phyloP scores from a whole-genome alignment of 306 rosid genomes.

The Acacia confusa region DNA sequence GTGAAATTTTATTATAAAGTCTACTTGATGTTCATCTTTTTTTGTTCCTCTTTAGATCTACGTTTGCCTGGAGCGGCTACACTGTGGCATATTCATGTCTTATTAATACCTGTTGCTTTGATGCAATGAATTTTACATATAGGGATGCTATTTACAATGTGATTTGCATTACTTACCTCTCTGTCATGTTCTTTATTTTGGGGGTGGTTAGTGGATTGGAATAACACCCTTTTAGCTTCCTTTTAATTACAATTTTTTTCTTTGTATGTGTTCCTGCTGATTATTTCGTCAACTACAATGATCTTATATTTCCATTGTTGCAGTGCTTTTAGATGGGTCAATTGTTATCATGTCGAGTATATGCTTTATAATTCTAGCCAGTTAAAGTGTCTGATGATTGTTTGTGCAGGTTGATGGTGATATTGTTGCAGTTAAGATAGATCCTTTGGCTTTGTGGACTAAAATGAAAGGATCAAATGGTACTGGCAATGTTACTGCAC shows the following conservation, averaged over 20 bases:
- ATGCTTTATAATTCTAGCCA: constrained; percentile 16
- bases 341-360: constrained; percentile 24
- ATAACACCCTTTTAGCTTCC: not conserved
- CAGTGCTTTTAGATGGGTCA: constrained; percentile 20
- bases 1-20: constrained; percentile 3
- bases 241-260: not conserved
- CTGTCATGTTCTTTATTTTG: not conserved
- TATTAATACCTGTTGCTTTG: not conserved
- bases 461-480: constrained; percentile 73
- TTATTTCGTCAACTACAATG: not conserved
- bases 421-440: constrained; percentile 69
- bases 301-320: constrained; percentile 16
- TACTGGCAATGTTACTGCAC: constrained; percentile 37
- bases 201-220: not conserved
- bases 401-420: constrained; percentile 85
- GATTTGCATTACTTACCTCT: too few species aligned
- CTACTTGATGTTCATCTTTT: not conserved
- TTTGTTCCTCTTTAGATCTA: not conserved
- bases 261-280: not conserved
- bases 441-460: constrained; percentile 69
- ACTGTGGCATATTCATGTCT: not conserved
- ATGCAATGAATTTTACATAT: not conserved
- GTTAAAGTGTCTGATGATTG: constrained; percentile 29
- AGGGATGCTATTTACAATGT: not conserved
- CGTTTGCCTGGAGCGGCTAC: not conserved